Evolutionary conservation across 768 basidiomycete genomes (phyloP).

Genomic region (Tricholomella constricta): DNA sequence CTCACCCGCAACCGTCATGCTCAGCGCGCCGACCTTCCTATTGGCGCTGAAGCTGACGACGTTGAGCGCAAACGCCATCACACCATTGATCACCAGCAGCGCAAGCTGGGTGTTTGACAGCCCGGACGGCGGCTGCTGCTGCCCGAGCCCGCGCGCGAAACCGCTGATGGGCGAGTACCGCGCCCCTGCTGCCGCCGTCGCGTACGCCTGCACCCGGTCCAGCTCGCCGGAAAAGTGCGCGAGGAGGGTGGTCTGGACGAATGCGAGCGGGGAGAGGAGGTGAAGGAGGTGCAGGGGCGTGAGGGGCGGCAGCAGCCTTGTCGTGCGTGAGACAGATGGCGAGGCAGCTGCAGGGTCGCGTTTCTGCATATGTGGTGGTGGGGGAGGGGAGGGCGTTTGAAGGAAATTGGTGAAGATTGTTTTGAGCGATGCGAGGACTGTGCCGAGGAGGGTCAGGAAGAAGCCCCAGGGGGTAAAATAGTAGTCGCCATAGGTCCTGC

Average conservation of each 20-base stretch:
- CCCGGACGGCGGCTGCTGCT: conserved; percentile 41
- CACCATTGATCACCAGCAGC: conserved; percentile 74
- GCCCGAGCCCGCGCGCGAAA: conserved; percentile 24
- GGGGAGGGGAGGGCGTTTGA: conserved; percentile 42
- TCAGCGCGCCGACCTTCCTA: conserved; percentile 83
- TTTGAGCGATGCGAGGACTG: conserved; percentile 89
- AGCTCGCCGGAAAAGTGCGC: conserved; percentile 85
- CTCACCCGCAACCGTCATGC: conserved; percentile 89
- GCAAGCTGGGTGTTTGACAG: conserved; percentile 36
- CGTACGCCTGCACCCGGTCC: conserved; percentile 49
- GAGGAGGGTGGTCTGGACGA: conserved; percentile 80
- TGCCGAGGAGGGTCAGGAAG: conserved; percentile 85
- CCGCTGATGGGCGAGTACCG: background rate
- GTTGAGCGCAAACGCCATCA: conserved; percentile 90
- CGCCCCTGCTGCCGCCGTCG: background rate
- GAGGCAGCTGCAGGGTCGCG: background rate
- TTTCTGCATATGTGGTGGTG: background rate
- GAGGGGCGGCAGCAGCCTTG: conserved; percentile 31
- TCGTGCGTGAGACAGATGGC: background rate
- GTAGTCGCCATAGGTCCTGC: conserved; percentile 93
- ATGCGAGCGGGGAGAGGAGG: conserved; percentile 90
- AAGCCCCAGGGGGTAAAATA: conserved; percentile 87
- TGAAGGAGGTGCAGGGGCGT: conserved; percentile 82
- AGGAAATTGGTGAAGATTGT: conserved; percentile 89
- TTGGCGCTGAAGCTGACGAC: conserved; percentile 97